phyloP scores from a whole-genome alignment of 345 rosid species.

The Aethionema arabicum region DNA sequence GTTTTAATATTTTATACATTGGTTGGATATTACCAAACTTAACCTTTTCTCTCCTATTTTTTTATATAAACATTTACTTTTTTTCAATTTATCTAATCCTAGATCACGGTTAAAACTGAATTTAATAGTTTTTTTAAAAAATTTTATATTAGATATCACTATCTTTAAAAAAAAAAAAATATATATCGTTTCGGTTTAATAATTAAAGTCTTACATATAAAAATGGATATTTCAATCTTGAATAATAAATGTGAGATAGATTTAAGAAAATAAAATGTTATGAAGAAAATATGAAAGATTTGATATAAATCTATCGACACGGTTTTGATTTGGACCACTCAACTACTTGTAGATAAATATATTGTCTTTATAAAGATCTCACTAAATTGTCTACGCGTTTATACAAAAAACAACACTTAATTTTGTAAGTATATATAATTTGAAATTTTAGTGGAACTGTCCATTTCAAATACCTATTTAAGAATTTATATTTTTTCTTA shows the following conservation, averaged over 20 bases:
- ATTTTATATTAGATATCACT: too few relatives aligned
- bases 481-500: too few relatives aligned
- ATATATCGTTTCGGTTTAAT: too few relatives aligned
- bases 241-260: constrained; percentile 32
- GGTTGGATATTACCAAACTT: constrained; percentile 12
- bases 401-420: neutral
- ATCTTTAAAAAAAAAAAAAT: too few relatives aligned
- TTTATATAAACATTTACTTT: too few relatives aligned
- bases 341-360: constrained; percentile 24
- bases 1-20: constrained; percentile 8
- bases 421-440: neutral
- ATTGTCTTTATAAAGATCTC: constrained; percentile 9
- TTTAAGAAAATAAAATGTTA: neutral
- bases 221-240: too few relatives aligned
- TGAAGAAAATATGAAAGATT: neutral
- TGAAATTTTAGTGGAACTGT: neutral
- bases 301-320: constrained; percentile 13
- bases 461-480: neutral
- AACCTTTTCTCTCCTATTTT: constrained; percentile 2
- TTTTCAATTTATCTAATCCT: too few relatives aligned
- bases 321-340: constrained; percentile 29
- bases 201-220: too few relatives aligned
- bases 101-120: too few relatives aligned
- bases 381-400: constrained; percentile 7
- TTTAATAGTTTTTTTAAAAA: too few relatives aligned